phyloP scores from a whole-genome alignment of 2,329 filamentous ascomycete genomes.

The Fusarium gaditjirri region DNA sequence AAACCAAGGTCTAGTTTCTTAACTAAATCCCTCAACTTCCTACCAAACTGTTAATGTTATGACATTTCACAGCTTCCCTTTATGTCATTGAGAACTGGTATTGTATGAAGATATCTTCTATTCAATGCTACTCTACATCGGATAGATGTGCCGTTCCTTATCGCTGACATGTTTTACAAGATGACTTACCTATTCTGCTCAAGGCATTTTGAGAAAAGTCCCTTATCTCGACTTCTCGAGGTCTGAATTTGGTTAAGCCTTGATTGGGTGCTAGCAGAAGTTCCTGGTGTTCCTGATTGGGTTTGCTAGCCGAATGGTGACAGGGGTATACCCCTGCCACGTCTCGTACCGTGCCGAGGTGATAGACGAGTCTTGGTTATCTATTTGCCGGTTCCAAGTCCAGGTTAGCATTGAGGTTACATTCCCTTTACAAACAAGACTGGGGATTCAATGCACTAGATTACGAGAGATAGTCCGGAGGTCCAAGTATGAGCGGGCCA shows the following conservation, averaged over 20 bases:
- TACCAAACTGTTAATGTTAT: rapidly evolving
- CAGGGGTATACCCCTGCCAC: not conserved
- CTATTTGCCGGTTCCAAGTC: not conserved
- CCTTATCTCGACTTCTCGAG: not conserved
- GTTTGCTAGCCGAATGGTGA: not conserved
- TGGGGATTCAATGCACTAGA: rapidly evolving
- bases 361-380: not conserved
- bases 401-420: not conserved
- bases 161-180: not conserved
- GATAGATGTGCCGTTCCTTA: not conserved
- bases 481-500: slow-evolving; percentile 13
- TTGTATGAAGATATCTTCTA: not conserved
- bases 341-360: not conserved
- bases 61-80: not conserved
- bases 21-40: not conserved
- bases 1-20: not conserved
- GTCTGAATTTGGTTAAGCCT: not conserved
- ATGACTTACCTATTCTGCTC: not conserved
- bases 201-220: not conserved
- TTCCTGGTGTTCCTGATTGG: not conserved
- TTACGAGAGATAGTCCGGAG: no score
- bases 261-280: not conserved
- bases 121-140: not conserved
- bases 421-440: rapidly evolving
- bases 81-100: not conserved